A percentile compares a stretch with the other conserved stretches of the same genome.
Conservation (phyloP, 2,329 filamentous ascomycete genomes). For the Aspergillus flavus region DNA sequence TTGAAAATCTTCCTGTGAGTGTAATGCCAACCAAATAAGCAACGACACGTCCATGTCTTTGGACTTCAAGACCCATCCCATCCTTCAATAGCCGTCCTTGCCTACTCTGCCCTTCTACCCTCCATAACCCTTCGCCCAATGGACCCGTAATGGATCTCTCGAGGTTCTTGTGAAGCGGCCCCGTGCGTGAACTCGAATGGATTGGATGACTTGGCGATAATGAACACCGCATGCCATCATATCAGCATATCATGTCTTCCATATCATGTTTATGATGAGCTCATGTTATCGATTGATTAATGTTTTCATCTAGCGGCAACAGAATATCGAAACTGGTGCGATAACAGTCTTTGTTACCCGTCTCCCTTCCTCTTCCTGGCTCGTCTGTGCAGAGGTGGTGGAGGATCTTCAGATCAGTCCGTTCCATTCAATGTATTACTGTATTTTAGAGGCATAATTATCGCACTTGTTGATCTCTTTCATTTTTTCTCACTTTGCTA, state of each 20-base stretch:
- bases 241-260: background rate
- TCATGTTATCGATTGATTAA: background rate
- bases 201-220: background rate
- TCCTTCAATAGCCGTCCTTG: slow-evolving; percentile 7
- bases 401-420: background rate
- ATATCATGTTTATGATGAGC: background rate
- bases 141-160: background rate
- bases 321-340: background rate
- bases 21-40: slow-evolving; percentile 35
- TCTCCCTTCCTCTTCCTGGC: background rate
- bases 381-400: background rate
- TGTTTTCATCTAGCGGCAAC: background rate
- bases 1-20: slow-evolving; percentile 30
- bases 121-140: background rate
- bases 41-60: slow-evolving; percentile 31
- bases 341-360: background rate
- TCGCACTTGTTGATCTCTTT: background rate
- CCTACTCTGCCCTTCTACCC: background rate
- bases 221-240: background rate
- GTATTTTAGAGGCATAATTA: slow-evolving; percentile 4
- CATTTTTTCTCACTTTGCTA: background rate
- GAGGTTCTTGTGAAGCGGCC: background rate
- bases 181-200: background rate
- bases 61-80: slow-evolving; percentile 14
- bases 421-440: slow-evolving; percentile 1